Evolutionary conservation across 164 flowering plant species (phyloP), one percentile per base, ranked within the genome.

Genomic region (Akebia trifoliata): DNA sequence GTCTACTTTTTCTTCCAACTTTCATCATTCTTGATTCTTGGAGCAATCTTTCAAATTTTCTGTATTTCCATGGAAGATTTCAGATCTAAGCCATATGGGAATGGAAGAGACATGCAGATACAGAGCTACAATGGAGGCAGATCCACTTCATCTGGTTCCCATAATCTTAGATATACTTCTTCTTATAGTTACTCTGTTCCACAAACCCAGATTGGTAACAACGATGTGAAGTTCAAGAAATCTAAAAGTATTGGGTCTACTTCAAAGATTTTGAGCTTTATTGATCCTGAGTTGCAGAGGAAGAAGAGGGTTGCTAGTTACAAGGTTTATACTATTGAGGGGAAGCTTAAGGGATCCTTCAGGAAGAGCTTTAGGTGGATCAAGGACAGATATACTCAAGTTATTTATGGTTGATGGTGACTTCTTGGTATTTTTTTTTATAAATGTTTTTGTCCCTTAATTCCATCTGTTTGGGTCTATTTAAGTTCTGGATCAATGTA

Each of bases 301-400:
- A 71, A 61, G 58, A 69, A 62, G 29, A 50, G 86, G 50, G 76
- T 81, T 43, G 78, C 79, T 5, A 69, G 67, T 38, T 81, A 81
- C 30, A 81, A 76, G 52, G 60, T 70, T 0, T 76, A 78, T 65
- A 53, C 74, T n/a, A 75, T 74, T 4, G 83, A 81, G 49, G 82
- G 81, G 28, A 81, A 71, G 59, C 45, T 76, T 47, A 81, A 76
- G 64, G 56, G 64, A 17, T 72, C 82, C 12, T 22, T 76, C 5
- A 76, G 69, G 65, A 74, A 74, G 60, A 76, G 86, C 38, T 52
- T 68, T 44, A 71, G 76, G 18, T 77, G 85, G 80, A 42, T 80
- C 46, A 74, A 74, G 67, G 70, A 31, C 24, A 74, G 72, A 38
- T 76, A 74, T 52, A 22, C 68, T 25, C 69, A 62, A 36, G 56